Base-by-base conservation (phyloP, 2,329 filamentous ascomycete species). In the Sarocladium strictum region DNA sequence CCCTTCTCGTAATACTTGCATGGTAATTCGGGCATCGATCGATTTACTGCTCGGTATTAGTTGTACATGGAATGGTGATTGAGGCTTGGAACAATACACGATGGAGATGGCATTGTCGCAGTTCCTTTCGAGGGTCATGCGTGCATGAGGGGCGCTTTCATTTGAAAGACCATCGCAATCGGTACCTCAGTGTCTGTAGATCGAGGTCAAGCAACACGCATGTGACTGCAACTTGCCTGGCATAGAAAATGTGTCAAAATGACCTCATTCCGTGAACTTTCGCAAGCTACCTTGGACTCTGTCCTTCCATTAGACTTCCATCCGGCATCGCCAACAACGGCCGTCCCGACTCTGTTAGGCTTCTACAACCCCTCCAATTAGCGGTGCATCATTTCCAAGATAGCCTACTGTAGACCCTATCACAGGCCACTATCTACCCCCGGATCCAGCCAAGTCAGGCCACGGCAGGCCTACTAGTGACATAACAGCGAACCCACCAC, bases 361-460 rank as follows among this genome's bases (percentile, higher is more conserved):
- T 24, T 11, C 17, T 26, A 24, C 29, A 15, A 47, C 21, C 24
- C 43, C 43, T 51, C 47, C 47, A 51, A 51, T 51, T 51, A 51
- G 47, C 47, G 47, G 27, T 23, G 27, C 26, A 51, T 33, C n/a
- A 51, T 51, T 51, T 51, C 47, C 47, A 51, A 49, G 17, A 17
- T 29, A 11, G 17, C 10, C 21, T 24, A 29, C 23, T n/a, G 21
- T n/a, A 3, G 23, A 23, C 38, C 38, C 38, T 6, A n/a, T 43
- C 4, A 11, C 38, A 21, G 38, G 23, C 21, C 23, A 17, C 37
- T 19, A n/a, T 40, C 37, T n/a, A 40, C 17, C 37, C 37, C 37
- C 37, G 14, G 17, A 40, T 19, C 17, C 9, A 40, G 37, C 6
- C 17, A 15, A n/a, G 14, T 7, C 14, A 15, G 17, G 14, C 7